A percentile compares a stretch with the other conserved stretches of the same genome.
phyloP scores from a whole-genome alignment of 768 basidiomycete species.

The Tricholoma furcatifolium region DNA sequence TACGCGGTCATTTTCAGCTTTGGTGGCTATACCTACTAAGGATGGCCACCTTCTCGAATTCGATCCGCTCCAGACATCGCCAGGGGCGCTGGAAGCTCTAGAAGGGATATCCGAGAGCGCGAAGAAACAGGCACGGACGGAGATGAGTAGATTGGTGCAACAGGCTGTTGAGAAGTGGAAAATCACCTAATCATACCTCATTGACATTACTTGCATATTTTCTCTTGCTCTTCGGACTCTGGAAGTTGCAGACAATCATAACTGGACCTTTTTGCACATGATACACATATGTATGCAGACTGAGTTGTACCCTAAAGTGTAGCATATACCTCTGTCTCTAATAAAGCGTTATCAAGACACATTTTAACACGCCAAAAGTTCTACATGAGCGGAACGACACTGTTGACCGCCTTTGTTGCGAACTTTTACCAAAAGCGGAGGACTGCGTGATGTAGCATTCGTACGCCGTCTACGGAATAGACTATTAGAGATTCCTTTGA shows the following conservation, averaged over 20 bases:
- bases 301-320: too few relatives aligned
- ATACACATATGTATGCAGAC: not conserved
- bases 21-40: conserved; percentile 75
- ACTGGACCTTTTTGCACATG: conserved; percentile 2
- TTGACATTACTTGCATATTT: not conserved
- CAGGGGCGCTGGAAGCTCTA: conserved; percentile 68
- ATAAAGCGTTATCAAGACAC: not conserved
- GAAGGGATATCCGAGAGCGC: conserved; percentile 80
- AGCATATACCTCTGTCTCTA: too few relatives aligned
- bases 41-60: conserved; percentile 86
- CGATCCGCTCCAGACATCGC: conserved; percentile 75
- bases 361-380: conserved; percentile 23
- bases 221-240: conserved; percentile 1
- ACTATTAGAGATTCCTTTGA: not conserved
- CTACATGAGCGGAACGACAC: conserved; percentile 51
- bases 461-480: conserved; percentile 24
- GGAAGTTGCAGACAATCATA: not conserved
- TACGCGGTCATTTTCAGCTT: conserved; percentile 46
- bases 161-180: conserved; percentile 79
- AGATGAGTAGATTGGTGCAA: conserved; percentile 71
- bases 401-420: conserved; percentile 56
- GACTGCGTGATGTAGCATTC: conserved; percentile 22
- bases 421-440: conserved; percentile 55
- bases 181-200: conserved; percentile 33
- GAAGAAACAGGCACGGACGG: conserved; percentile 77